Evolutionary conservation across 1,284 basidiomycete genomes (phyloP).

Genomic region (Ceratobasidium sp.): DNA sequence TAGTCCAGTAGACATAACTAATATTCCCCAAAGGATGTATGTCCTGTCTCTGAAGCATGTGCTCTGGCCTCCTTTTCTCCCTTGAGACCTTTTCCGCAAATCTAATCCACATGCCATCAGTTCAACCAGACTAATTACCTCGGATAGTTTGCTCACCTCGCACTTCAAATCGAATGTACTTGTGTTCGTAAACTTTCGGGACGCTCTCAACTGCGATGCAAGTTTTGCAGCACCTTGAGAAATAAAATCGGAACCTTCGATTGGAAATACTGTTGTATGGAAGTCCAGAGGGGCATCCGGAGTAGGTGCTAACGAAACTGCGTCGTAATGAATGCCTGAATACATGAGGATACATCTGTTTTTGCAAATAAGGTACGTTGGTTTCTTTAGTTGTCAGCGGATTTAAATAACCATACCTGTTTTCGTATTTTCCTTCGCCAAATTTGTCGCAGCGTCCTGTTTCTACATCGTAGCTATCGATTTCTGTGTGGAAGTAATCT

Average conservation of each 20-base stretch:
- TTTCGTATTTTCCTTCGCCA: conserved; percentile 65
- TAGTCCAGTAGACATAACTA: conserved; percentile 53
- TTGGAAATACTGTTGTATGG: conserved; percentile 87
- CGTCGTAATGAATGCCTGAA: conserved; percentile 95
- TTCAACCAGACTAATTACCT: not conserved
- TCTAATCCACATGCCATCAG: conserved; percentile 57
- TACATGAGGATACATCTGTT: conserved; percentile 75
- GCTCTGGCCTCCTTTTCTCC: conserved; percentile 92
- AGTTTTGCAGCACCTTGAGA: conserved; percentile 78
- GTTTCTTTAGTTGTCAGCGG: not conserved
- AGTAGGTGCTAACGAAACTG: conserved; percentile 83
- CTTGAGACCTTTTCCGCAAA: conserved; percentile 82
- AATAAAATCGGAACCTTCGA: conserved; percentile 67
- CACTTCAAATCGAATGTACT: conserved; percentile 89
- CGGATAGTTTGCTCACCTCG: conserved; percentile 65
- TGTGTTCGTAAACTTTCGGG: conserved; percentile 85
- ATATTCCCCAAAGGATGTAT: conserved; percentile 90
- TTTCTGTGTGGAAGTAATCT: conserved; percentile 83
- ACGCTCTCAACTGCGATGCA: conserved; percentile 74
- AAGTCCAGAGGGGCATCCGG: conserved; percentile 81
- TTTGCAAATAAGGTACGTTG: conserved; percentile 55
- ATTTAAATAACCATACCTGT: conserved; percentile 52
- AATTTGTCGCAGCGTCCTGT: conserved; percentile 91
- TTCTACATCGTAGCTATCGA: conserved; percentile 90
- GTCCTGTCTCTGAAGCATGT: conserved; percentile 89